Evolutionary conservation across 192 early-diverging fungal genomes (phyloP).

Genomic region (Coemansia sp.): DNA sequence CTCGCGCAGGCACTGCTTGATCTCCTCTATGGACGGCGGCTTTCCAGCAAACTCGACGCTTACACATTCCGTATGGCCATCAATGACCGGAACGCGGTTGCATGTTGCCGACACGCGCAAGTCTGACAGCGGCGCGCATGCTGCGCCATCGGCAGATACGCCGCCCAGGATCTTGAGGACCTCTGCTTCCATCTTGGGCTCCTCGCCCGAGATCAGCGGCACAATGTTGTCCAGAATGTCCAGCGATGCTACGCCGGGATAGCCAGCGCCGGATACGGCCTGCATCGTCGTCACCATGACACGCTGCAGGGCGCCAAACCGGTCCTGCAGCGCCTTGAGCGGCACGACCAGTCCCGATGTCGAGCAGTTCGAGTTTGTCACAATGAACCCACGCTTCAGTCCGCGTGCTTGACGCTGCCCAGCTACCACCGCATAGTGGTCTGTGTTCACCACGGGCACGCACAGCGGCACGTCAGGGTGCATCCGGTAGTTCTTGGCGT

Average conservation of each 20-base stretch:
- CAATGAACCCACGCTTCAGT: constrained; percentile 77
- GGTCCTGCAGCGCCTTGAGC: constrained; percentile 83
- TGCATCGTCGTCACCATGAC: constrained; percentile 91
- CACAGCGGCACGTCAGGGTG: constrained; percentile 85
- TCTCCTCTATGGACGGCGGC: constrained; percentile 73
- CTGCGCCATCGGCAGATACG: constrained; percentile 54
- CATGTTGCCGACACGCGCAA: constrained; percentile 90
- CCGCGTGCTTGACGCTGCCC: constrained; percentile 64
- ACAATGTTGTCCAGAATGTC: constrained; percentile 97
- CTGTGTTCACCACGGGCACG: constrained; percentile 88
- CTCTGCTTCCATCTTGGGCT: constrained; percentile 96
- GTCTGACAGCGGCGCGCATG: constrained; percentile 48
- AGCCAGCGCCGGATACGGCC: constrained; percentile 96
- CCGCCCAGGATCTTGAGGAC: constrained; percentile 87
- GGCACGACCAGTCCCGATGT: constrained; percentile 93
- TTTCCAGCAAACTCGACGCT: constrained; percentile 73
- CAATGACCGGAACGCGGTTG: constrained; percentile 94
- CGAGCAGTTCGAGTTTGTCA: constrained; percentile 99
- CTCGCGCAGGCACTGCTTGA: constrained; percentile 64
- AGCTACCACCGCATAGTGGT: constrained; percentile 79
- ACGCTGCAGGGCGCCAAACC: constrained; percentile 80
- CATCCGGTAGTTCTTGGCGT: constrained; percentile 96
- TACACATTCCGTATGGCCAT: constrained; percentile 92
- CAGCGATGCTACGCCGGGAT: constrained; percentile 91
- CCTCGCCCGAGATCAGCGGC: constrained; percentile 92